Percentiles rank a stretch among this genome's conserved stretches.
Evolutionary conservation across 805 yeast species (phyloP).

Genomic region (Spathaspora hagerdaliae): DNA sequence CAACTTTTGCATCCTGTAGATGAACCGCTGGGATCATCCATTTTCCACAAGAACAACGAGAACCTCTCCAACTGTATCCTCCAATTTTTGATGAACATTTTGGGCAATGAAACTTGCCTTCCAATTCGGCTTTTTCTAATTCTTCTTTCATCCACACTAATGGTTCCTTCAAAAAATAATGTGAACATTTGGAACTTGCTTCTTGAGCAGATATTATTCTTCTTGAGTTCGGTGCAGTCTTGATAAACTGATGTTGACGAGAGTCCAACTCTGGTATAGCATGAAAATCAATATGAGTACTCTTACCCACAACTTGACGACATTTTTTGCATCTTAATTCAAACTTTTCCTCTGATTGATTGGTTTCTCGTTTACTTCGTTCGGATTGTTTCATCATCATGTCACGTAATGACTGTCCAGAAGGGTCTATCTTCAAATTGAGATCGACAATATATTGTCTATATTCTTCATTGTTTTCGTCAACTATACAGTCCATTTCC

Average conservation of each 20-base stretch:
- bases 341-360: slow-evolving; percentile 11
- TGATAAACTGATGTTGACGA: slow-evolving; percentile 61
- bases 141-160: slow-evolving; percentile 88
- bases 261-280: slow-evolving; percentile 62
- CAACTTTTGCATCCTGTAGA: slow-evolving; percentile 76
- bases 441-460: slow-evolving; percentile 22
- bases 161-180: slow-evolving; percentile 78
- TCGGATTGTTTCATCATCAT: slow-evolving; percentile 4
- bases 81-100: slow-evolving; percentile 85
- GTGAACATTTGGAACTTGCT: slow-evolving; percentile 69
- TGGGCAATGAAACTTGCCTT: slow-evolving; percentile 85
- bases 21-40: slow-evolving; percentile 95
- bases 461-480: slow-evolving; percentile 17
- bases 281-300: slow-evolving; percentile 61
- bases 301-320: slow-evolving; percentile 63
- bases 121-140: slow-evolving; percentile 67
- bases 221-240: slow-evolving; percentile 57
- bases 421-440: slow-evolving; percentile 33
- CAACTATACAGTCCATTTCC: slow-evolving; percentile 25
- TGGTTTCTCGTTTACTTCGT: slow-evolving; percentile 2
- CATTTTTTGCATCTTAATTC: slow-evolving; percentile 79
- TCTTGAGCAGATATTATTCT: slow-evolving; percentile 55
- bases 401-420: slow-evolving; percentile 33
- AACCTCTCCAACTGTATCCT: slow-evolving; percentile 91
- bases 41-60: slow-evolving; percentile 88